Evolutionary conservation across 139 green algal species (phyloP), one percentile per base, ranked within the genome.

Genomic region (Micractinium conductrix): DNA sequence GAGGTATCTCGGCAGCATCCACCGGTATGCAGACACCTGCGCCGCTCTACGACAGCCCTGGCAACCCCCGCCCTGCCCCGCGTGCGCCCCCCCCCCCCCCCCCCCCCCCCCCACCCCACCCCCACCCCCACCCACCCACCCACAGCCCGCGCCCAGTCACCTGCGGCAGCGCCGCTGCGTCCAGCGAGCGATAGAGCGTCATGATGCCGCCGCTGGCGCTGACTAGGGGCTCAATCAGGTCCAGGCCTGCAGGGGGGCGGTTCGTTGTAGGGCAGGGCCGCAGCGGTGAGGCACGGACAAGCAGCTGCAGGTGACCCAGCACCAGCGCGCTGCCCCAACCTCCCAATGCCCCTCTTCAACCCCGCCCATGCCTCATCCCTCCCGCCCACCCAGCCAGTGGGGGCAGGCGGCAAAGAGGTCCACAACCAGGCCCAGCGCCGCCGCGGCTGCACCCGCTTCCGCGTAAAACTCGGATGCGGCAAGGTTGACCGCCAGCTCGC

Each of bases 361-460:
- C 73, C 37, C 30, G 4, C n/a, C 6, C 73, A 43, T 5, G 16
- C 37, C 16, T 19, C 2, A 37, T 1, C 67, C 7, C 16, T 17
- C 7, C 42, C 26, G 14, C 74, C 28, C 58, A 82, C 76, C 76
- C 28, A 73, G 72, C 76, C 76, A 85, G 12, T 53, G 80, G 8
- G 80, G 80, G 67, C 80, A 79, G 67, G 67, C 65, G 16, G 91
- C 92, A 85, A 90, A 98, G 30, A 98, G n/a, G 87, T 98, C 96
- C 19, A 96, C 75, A n/a, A 84, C 88, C 2, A 97, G 88, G 6
- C 94, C 95, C 85, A 96, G 88, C 10, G 91, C 87, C 21, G 95
- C 93, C 17, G 93, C 93, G 12, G 90, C 92, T 19, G 92, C 88
- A 7, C 93, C 95, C 9, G 93, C 91, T 65, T 94, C 86, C 83